Base-by-base conservation (phyloP, 495 filamentous ascomycete genomes). In the Cercophora newfieldiana region DNA sequence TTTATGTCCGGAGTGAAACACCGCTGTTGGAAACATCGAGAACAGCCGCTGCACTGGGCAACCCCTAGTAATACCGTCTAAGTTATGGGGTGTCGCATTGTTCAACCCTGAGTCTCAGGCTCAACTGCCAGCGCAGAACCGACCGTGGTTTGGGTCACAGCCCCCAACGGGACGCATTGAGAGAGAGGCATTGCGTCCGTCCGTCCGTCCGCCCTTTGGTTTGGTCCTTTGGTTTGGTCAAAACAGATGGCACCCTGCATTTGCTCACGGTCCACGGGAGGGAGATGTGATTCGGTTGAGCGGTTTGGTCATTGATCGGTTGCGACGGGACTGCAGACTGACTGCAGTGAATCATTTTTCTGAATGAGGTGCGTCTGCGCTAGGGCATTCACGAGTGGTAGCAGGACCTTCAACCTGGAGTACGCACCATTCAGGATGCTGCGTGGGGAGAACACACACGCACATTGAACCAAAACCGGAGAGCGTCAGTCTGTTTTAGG, bases 31-130 rank as follows among this genome's bases (percentile, higher is more conserved):
- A 47, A 30, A 58, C 12, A 4, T 28, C 28, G 55, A 58, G 22
- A 58, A 26, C 31, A 60, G 58, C 54, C 54, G 54, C 54, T 28
- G 54, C 54, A 57, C 25, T 24, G 54, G 54, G 21, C 21, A 57
- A 8, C 54, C 54, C 24, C 26, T 44, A 44, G 18, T 57, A 57
- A 57, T 57, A 22, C 50, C 50, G 50, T 26, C 50, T 53, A 22
- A 29, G 54, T 57, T 30, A 29, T 57, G 26, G 54, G 18, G 16
- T n/a, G 33, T 60, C 10, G 58, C 58, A 60, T 60, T 60, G 58
- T 48, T 60, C 58, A 48, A 25, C 33, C 33, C 26, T 22, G 30
- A 48, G 58, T 22, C 16, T 60, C 33, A 22, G 33, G 21, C 33
- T 60, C 33, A 37, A 21, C 26, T 30, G 25, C 25, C 19, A 33